Percentiles rank a stretch among this genome's conserved stretches.
These are phyloP conservation scores for Zhuliangozyma parablackwelliae DNA, from an alignment of 1,139 yeast species.

Conservation along the genomic window DNA sequence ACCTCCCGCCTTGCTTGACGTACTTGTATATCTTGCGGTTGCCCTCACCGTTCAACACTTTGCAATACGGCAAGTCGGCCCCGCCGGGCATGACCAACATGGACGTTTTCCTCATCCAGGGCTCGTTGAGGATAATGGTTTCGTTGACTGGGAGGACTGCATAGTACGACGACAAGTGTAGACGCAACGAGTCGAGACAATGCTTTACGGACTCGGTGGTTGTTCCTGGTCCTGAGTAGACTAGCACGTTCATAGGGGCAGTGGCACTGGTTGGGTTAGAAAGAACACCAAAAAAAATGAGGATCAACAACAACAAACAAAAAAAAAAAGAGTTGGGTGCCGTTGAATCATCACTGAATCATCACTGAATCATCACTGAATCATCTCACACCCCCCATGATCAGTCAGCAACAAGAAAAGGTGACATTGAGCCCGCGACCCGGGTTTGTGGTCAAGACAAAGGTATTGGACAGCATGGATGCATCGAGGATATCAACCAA, in stretches of 20 bases:
- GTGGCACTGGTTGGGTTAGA: constrained; percentile 1
- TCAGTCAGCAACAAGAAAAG: constrained; percentile 15
- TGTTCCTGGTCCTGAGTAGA: constrained; percentile 83
- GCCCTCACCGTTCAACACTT: constrained; percentile 64
- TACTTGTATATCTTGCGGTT: constrained; percentile 56
- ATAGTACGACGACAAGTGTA: constrained; percentile 79
- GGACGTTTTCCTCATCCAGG: constrained; percentile 82
- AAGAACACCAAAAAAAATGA: background rate
- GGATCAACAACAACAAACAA: too few relatives aligned
- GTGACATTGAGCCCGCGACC: constrained; percentile 43
- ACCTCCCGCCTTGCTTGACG: constrained; percentile 76
- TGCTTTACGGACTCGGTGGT: constrained; percentile 84
- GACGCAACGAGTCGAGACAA: constrained; percentile 68
- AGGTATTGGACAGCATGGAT: constrained; percentile 34
- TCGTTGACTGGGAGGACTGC: constrained; percentile 76
- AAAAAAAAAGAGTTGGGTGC: background rate
- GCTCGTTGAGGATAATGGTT: constrained; percentile 63
- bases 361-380: too few relatives aligned
- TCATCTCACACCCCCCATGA: too few relatives aligned
- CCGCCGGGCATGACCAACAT: constrained; percentile 92
- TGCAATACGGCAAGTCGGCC: constrained; percentile 85
- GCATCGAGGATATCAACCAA: constrained; percentile 43
- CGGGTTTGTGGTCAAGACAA: constrained; percentile 63
- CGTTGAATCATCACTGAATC: too few relatives aligned
- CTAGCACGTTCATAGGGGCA: constrained; percentile 65